Evolutionary conservation across 352 stramenopile genomes (phyloP), one percentile per base, ranked within the genome.

Genomic region (Globisporangium orthogonon): DNA sequence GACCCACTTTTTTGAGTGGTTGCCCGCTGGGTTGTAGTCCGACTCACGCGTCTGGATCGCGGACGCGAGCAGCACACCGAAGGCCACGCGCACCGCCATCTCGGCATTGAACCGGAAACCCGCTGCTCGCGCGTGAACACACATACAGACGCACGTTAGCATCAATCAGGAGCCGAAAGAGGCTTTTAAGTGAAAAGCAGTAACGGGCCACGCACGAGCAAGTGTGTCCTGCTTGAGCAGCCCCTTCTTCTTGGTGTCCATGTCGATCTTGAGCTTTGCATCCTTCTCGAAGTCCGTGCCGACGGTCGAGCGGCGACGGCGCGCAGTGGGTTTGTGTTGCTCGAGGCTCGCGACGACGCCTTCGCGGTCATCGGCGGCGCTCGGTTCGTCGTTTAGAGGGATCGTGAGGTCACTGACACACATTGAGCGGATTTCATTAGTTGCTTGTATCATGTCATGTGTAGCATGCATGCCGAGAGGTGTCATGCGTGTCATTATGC

Each of bases 61-160:
- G 11, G 78, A 87, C 1, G 78, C 73, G n/a, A 89, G 41, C 13
- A 89, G 49, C 45, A 86, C 78, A 30, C 74, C 78, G 31, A 68
- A 73, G 5, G 78, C 74, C 28, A 86, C 78, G 31, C 78, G 78
- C 29, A 87, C 17, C 29, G 77, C 65, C 61, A 87, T 56, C 49
- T 78, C 68, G 3, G 64, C 56, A 47, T 78, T 82, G 33, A 67
- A 58, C 18, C 46, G 41, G 46, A 82, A 78, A 10, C 40, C 52
- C 18, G 61, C 72, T 77, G 35, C 23, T 23, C 23, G 23, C 23
- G 23, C 23, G 23, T 23, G 23, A 23, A 23, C 23, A 23, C 23
- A 23, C 23, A 23, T 23, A 23, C 23, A 23, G 23, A 23, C 35
- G 39, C 13, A 10, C 37, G 37, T 43, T 43, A 43, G 37, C 14